Conservation (phyloP, 2,329 filamentous ascomycete species). For the Simplicillium aogashimaense region DNA sequence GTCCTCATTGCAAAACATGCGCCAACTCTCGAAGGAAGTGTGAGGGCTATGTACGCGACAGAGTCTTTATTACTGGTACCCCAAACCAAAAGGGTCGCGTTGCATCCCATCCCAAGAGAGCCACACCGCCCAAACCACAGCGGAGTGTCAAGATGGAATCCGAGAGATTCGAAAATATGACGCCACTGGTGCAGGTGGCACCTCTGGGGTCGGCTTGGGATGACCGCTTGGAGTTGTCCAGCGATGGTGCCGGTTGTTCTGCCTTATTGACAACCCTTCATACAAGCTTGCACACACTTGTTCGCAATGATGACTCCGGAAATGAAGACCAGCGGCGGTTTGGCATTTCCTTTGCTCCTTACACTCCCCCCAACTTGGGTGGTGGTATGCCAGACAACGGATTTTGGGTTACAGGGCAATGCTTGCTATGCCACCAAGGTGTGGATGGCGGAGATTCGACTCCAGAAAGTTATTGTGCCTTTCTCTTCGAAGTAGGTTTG, state of each 20-base stretch:
- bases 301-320: conserved; percentile 14
- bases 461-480: conserved; percentile 34
- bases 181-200: conserved; percentile 11
- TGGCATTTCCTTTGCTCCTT: conserved; percentile 27
- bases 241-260: conserved; percentile 22
- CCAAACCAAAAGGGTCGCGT: conserved; percentile 42
- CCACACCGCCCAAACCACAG: conserved; percentile 20
- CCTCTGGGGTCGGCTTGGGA: conserved; percentile 42
- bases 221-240: conserved; percentile 31
- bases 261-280: conserved; percentile 35
- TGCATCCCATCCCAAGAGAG: conserved; percentile 43
- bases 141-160: not conserved
- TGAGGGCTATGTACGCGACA: conserved; percentile 52
- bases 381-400: conserved; percentile 22
- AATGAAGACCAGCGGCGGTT: conserved; percentile 15
- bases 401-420: conserved; percentile 32
- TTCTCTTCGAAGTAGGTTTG: conserved; percentile 41
- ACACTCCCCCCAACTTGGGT: conserved; percentile 26
- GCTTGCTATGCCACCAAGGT: conserved; percentile 29
- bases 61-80: conserved; percentile 55
- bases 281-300: conserved; percentile 26
- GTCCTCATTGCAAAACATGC: conserved; percentile 52
- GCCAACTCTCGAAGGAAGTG: conserved; percentile 45
- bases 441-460: conserved; percentile 16
- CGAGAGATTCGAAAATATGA: conserved; percentile 12